Conservation (phyloP, 306 rosid genomes). For the Boehmeria nivea region DNA sequence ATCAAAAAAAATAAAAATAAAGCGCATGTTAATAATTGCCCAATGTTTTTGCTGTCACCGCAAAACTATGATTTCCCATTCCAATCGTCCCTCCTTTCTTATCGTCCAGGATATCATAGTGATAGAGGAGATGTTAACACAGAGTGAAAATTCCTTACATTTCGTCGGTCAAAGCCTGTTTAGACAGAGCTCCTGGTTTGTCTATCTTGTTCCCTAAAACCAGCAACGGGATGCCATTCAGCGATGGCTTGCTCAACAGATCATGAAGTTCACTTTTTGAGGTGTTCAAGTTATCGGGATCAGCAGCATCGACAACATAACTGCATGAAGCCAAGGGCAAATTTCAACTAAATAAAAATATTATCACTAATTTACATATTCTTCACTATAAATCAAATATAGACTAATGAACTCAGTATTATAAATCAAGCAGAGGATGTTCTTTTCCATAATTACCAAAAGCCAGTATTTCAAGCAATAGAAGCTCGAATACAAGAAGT, state of each 20-base stretch:
- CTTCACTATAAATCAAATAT: no score
- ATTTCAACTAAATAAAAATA: no score
- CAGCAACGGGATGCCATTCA: conserved; percentile 77
- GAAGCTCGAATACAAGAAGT: not conserved
- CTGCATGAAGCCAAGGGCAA: conserved; percentile 41
- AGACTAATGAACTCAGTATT: no score
- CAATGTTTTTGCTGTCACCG: no score
- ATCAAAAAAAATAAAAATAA: no score
- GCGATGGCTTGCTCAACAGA: conserved; percentile 67
- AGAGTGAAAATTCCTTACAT: conserved; percentile 42
- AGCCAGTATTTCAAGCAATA: no score
- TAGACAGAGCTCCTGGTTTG: conserved; percentile 67
- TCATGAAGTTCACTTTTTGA: conserved; percentile 86
- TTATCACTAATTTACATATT: no score
- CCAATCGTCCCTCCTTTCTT: not conserved
- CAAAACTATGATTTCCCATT: not conserved
- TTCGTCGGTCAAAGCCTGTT: conserved; percentile 71
- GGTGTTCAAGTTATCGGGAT: conserved; percentile 64
- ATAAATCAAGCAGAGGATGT: no score
- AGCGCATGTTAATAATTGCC: not conserved
- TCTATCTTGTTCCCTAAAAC: conserved; percentile 90
- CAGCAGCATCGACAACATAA: conserved; percentile 93
- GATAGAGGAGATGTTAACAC: not conserved
- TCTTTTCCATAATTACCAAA: no score
- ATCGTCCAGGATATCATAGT: not conserved